phyloP scores from a whole-genome alignment of 306 rosid species.

The barrel medic (Medicago truncatula) region DNA sequence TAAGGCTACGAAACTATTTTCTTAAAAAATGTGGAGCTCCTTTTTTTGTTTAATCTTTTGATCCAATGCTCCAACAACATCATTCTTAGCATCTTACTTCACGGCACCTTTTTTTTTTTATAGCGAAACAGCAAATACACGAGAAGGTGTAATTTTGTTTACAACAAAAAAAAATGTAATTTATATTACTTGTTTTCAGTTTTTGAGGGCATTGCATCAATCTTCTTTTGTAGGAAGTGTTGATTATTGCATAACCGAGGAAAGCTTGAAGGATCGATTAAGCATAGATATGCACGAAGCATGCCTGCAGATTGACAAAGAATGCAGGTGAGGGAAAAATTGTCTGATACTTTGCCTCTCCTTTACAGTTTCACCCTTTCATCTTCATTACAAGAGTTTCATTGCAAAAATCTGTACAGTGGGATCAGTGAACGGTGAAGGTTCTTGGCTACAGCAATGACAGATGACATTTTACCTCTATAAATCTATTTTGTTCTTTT shows the following conservation, averaged over 20 bases:
- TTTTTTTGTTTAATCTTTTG: conserved; percentile 9
- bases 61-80: conserved; percentile 20
- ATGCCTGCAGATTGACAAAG: conserved; percentile 74
- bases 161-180: background rate
- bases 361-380: background rate
- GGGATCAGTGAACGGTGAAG: background rate
- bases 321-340: conserved; percentile 61
- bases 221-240: conserved; percentile 50
- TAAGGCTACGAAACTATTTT: background rate
- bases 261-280: conserved; percentile 77
- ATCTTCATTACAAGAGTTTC: conserved; percentile 23
- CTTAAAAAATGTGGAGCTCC: conserved; percentile 11
- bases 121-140: background rate
- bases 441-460: background rate
- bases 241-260: conserved; percentile 61
- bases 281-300: conserved; percentile 74
- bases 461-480: conserved; percentile 21
- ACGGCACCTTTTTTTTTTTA: background rate
- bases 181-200: background rate
- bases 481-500: background rate
- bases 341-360: conserved; percentile 27
- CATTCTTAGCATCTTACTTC: background rate
- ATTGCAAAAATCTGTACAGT: background rate
- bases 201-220: background rate
- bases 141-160: background rate